Conservation (phyloP, 805 yeast genomes). For the Cyberlindnera mycetangii region DNA sequence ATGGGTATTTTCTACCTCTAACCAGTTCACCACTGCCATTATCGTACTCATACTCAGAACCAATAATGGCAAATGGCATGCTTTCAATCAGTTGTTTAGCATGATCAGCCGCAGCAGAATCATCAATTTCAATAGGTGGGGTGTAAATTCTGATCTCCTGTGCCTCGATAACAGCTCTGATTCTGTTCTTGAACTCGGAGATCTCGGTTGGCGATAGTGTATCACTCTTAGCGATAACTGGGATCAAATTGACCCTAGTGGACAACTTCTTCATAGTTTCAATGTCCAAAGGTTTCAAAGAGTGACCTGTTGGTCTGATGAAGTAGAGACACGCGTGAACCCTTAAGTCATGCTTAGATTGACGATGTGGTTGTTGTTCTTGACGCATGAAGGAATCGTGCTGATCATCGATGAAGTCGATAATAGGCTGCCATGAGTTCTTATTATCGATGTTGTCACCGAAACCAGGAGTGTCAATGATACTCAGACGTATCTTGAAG, state of each 20-base stretch:
- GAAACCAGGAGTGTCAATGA: constrained; percentile 92
- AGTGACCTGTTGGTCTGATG: constrained; percentile 88
- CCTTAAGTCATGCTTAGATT: constrained; percentile 67
- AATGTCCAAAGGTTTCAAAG: constrained; percentile 82
- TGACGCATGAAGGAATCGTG: constrained; percentile 86
- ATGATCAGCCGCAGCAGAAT: constrained; percentile 74
- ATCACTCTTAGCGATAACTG: constrained; percentile 51
- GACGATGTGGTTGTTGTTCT: constrained; percentile 86
- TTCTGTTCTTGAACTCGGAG: constrained; percentile 41
- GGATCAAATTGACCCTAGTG: constrained; percentile 80
- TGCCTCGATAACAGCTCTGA: constrained; percentile 78
- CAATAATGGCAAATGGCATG: constrained; percentile 86
- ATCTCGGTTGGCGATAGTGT: constrained; percentile 27
- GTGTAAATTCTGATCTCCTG: constrained; percentile 83
- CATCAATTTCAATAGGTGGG: constrained; percentile 76
- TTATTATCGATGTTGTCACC: constrained; percentile 87
- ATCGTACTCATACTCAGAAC: constrained; percentile 70
- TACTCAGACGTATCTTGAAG: constrained; percentile 70
- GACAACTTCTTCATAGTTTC: constrained; percentile 83
- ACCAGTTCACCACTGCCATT: constrained; percentile 60
- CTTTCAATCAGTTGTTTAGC: constrained; percentile 75
- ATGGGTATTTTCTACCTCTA: constrained; percentile 81
- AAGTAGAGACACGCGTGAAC: constrained; percentile 91
- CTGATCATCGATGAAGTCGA: constrained; percentile 89
- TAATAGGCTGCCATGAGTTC: constrained; percentile 81